Percentiles rank a stretch among this genome's conserved stretches.
These are phyloP conservation scores for Arbutus unedo DNA, from an alignment of 148 eudicot species.

Conservation along the genomic window DNA sequence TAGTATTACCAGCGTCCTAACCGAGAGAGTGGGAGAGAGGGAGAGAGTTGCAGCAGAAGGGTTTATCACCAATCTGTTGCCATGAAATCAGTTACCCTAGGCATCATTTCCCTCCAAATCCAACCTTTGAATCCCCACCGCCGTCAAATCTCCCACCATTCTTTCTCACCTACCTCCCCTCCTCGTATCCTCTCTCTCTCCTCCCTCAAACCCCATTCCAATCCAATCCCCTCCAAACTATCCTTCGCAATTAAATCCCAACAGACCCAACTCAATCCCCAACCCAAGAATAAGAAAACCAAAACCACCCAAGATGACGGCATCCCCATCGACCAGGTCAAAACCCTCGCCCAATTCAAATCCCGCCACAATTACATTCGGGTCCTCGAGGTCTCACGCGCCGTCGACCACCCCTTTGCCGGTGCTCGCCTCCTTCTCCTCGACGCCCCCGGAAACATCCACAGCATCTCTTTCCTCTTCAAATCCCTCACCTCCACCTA, in stretches of 20 bases:
- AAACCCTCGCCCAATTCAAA: slow-evolving; percentile 63
- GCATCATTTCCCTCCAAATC: slow-evolving; percentile 8
- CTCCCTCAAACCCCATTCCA: slow-evolving; percentile 18
- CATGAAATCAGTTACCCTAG: slow-evolving; percentile 24
- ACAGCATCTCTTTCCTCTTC: slow-evolving; percentile 56
- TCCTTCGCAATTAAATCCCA: slow-evolving; percentile 14
- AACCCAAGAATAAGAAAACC: slow-evolving; percentile 16
- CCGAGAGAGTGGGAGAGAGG: too few relatives aligned
- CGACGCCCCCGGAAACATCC: slow-evolving; percentile 79
- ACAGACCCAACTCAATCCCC: slow-evolving; percentile 21
- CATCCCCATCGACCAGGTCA: slow-evolving; percentile 58
- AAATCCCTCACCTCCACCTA: slow-evolving; percentile 58
- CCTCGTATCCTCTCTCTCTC: not conserved
- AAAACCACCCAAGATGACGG: slow-evolving; percentile 39
- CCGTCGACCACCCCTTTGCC: slow-evolving; percentile 71
- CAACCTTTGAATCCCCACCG: slow-evolving; percentile 13
- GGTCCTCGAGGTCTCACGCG: slow-evolving; percentile 65
- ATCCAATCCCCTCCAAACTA: slow-evolving; percentile 9
- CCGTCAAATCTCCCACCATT: slow-evolving; percentile 13
- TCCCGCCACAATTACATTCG: slow-evolving; percentile 69
- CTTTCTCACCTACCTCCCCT: slow-evolving; percentile 7
- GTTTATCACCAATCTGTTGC: not conserved
- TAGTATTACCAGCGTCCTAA: not conserved
- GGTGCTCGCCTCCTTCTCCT: slow-evolving; percentile 79
- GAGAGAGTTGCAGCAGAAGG: not conserved